Evolutionary conservation across 129 eudicot genomes (phyloP), one percentile per base, ranked within the genome.

Genomic region (Rutidosis leptorrhynchoides): DNA sequence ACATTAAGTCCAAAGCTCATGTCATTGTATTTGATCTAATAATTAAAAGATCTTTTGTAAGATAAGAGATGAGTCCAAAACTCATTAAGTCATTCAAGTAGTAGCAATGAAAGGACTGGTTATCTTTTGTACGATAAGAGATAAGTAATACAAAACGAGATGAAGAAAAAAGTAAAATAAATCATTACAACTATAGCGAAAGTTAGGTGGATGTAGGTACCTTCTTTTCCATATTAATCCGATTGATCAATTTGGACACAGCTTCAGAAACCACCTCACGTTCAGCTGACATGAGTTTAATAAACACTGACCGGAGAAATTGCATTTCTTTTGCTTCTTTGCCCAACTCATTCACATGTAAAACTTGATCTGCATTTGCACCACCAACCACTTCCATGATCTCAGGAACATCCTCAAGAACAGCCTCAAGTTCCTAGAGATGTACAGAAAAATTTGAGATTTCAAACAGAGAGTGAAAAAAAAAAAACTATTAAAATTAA

Each of bases 381-480:
- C 37, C 59, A 62, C 96, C 96, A 64, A 88, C 92, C 74, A 88
- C 83, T 74, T 83, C 92, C 72, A 42, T 75, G 63, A 93, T 84
- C 82, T 93, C 98, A 7, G 96, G 98, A 72, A 85, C 85, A 72
- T 56, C 62, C 20, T 68, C 84, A 55, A 88, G 84, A 70, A 89
- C 88, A 53, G 5, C 74, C 77, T 82, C 80, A 24, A 93, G 86
- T 58, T 93, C 98, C 98, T 93, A 59, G 1, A 58, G 51, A 63
- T 11, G 54, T 7, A 57, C 28, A 57, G 43, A 7, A 7, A 24
- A 26, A 25, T 26, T 58, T 57, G 43, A 40, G 65, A 37, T 21
- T 26, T 55, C 55, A 55, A 40, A 68, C 25, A n/a, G 28, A 6
- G 4, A 45, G n/a, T 42, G 29, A 3, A 19, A 23, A 32, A 45